These are phyloP conservation scores for Arabis hirsuta DNA, from an alignment of 345 rosid species.

Conservation along the genomic window DNA sequence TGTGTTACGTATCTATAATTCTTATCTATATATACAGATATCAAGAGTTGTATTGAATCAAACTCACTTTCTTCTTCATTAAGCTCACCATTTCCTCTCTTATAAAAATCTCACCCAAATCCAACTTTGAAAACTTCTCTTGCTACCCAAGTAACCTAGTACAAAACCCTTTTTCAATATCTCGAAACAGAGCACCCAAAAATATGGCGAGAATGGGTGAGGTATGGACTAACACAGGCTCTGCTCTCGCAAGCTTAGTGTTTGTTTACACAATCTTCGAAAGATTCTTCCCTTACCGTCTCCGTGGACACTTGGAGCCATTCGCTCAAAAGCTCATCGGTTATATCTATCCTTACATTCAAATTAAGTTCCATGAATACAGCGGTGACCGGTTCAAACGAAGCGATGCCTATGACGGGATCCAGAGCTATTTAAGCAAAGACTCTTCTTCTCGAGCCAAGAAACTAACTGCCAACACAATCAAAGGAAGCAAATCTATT, in stretches of 20 bases:
- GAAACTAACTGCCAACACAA: conserved; percentile 51
- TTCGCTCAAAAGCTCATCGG: conserved; percentile 20
- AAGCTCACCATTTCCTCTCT: conserved; percentile 2
- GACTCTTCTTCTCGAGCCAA: conserved; percentile 47
- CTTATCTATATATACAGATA: neutral
- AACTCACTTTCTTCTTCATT: neutral
- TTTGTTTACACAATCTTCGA: conserved; percentile 41
- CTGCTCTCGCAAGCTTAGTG: conserved; percentile 30
- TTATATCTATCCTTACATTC: conserved; percentile 45
- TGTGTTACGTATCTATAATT: neutral
- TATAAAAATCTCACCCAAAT: neutral
- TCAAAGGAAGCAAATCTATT: conserved; percentile 44
- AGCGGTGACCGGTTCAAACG: conserved; percentile 37
- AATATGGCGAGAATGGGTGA: conserved; percentile 9
- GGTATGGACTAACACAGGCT: conserved; percentile 37
- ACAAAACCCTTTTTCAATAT: neutral
- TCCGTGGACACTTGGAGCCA: conserved; percentile 29
- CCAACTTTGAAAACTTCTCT: conserved; percentile 4
- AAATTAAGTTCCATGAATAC: conserved; percentile 51
- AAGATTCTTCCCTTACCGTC: conserved; percentile 37
- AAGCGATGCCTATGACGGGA: conserved; percentile 43
- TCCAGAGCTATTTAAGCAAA: conserved; percentile 50
- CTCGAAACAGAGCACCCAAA: neutral
- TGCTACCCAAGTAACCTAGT: neutral
- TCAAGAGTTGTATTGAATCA: neutral